Conservation (phyloP, 495 filamentous ascomycete genomes). For the Tuber umbilicatum region DNA sequence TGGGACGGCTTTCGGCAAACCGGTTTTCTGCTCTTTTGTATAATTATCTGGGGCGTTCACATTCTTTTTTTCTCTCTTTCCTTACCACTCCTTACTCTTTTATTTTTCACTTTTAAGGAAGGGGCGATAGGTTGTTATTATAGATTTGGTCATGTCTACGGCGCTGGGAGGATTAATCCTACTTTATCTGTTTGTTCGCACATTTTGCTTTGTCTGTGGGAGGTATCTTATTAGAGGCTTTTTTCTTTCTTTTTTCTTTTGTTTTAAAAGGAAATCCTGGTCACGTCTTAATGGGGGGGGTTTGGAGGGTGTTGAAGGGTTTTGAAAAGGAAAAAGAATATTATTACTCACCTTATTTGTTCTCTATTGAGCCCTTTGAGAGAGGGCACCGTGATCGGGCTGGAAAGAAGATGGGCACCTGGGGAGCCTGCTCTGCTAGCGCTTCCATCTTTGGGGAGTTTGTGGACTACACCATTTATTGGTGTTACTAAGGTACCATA, state of each 20-base stretch:
- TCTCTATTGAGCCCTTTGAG: background rate
- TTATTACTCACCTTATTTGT: background rate
- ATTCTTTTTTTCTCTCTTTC: background rate
- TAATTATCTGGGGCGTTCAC: background rate
- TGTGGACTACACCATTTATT: background rate
- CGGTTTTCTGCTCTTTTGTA: background rate
- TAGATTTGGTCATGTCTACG: conserved; percentile 3
- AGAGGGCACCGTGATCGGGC: background rate
- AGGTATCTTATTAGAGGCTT: conserved; percentile 6
- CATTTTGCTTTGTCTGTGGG: background rate
- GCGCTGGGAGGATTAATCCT: conserved; percentile 3
- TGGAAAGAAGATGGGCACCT: background rate
- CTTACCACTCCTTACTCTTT: background rate
- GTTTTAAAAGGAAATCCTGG: background rate
- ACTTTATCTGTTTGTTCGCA: background rate
- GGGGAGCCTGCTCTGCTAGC: background rate
- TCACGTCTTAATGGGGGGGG: background rate
- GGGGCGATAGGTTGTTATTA: background rate
- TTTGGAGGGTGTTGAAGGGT: background rate
- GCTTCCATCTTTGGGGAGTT: background rate
- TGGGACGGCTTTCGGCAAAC: background rate
- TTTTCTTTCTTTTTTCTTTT: background rate
- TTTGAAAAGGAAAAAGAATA: background rate
- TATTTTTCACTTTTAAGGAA: background rate
- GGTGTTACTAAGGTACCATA: background rate